Base-by-base conservation (phyloP, 169 alveolate genomes). In the Plasmodium cynomolgi region DNA sequence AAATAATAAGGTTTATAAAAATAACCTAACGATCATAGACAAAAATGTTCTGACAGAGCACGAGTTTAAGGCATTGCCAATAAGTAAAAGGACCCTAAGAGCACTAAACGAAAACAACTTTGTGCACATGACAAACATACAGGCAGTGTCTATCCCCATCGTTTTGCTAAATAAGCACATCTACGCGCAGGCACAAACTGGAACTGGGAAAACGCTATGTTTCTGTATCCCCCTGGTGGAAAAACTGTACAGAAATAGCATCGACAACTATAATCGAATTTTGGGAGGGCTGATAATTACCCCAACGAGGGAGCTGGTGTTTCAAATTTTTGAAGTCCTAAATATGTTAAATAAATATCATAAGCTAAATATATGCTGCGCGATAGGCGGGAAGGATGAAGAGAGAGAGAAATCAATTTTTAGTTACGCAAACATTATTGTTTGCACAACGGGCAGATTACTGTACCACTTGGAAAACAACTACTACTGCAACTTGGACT, bases 241-340 rank as follows among this genome's bases (percentile, higher is more conserved):
- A 91, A 95, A 97, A 50, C 94, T 99, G 77, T 95, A 99, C 26
- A 97, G 97, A 93, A 99, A 99, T 90, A 99, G 99, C 33, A 98
- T 96, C 94, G 99, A 99, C 44, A 97, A 98, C 23, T 99, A 98
- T 96, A 86, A 86, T 86, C 58, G 81, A 75, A 86, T 86, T 20
- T 86, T 86, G 44, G 93, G 93, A 13, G 99, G 99, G 0, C 93
- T 99, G 37, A 98, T 99, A 50, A 93, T 99, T 44, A 97, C 99
- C 13, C 99, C 99, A 6, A 99, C 99, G 2, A 97, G 99, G 62
- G 99, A 99, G 95, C 96, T 99, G 50, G 99, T 99, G 26, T 97
- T 97, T 44, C 99, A 99, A 96, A 99, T 99, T 23, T 96, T 97
- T 39, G 99, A 99, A 91, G 98, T 98, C 95, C 97, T 99, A 93